Base-by-base conservation (phyloP, 176 grass and related monocot species). In the Oropetium thomaeum region DNA sequence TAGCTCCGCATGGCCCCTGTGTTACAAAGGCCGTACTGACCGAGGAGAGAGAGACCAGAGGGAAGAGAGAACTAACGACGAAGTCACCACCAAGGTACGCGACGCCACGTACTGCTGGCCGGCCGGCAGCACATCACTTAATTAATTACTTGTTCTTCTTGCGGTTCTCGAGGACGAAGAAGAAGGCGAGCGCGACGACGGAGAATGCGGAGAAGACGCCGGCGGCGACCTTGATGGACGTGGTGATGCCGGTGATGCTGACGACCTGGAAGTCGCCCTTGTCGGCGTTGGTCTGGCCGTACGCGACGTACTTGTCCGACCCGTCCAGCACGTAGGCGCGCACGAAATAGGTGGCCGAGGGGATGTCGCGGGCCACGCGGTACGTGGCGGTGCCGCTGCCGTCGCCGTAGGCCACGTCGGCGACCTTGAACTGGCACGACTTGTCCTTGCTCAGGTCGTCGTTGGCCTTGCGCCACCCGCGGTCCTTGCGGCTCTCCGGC, bases 191-290 rank as follows among this genome's bases (percentile, higher is more conserved):
- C 8, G 84, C 52, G 8, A 1, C 77, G 2, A 90, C 35, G 9
- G 96, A 96, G 85, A 99, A 92, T 8, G 92, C 77, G 0, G 96
- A 99, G 92, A 99, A 99, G 59, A 90, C 91, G 10, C 69, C 85
- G 1, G 96, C 96, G 26, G 89, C 89, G 44, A 92, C 58, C 61
- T 96, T 88, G 49, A 99, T 44, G 8, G 86, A 76, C 1, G 76
- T 4, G 69, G 89, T 81, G 58, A 86, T 81, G 17, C 96, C 96
- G 11, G 76, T 92, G 72, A 96, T 90, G 16, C 89, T 85, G 4
- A 68, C 85, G 2, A 99, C 38, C 13, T 85, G 31, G 58, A 99
- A 96, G 25, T 77, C 29, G 42, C 71, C 29, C 51, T 67, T 72
- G 55, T 14, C 8, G 26, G 41, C 64, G 52, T 58, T 62, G 8